phyloP scores from a whole-genome alignment of 1,139 yeast species.

The Saccharomyces hybrid region DNA sequence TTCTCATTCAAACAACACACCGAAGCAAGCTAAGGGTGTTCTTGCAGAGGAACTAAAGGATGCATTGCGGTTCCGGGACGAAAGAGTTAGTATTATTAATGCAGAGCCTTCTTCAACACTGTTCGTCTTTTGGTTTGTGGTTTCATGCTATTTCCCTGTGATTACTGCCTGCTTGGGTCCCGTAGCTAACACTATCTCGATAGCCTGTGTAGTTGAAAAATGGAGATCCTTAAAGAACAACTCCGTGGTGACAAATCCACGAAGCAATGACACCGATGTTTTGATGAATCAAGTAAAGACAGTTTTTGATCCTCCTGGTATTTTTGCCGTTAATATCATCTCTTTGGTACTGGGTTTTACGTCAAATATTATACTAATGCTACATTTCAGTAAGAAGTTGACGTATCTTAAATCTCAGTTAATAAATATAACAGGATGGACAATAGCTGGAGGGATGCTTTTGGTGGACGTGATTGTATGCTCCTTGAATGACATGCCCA shows the following conservation, averaged over 20 bases:
- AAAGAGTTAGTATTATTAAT: constrained; percentile 23
- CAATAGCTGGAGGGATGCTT: constrained; percentile 46
- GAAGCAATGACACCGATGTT: constrained; percentile 12
- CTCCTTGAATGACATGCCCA: constrained; percentile 21
- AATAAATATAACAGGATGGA: constrained; percentile 57
- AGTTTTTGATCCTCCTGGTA: constrained; percentile 36
- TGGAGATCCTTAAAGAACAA: constrained; percentile 43
- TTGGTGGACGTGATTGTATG: constrained; percentile 40
- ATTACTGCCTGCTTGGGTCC: constrained; percentile 75
- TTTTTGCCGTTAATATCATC: constrained; percentile 49
- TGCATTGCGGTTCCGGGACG: constrained; percentile 21
- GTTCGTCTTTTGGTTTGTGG: constrained; percentile 51
- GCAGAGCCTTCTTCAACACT: constrained; percentile 20
- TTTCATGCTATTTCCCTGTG: constrained; percentile 63
- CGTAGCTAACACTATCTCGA: constrained; percentile 60
- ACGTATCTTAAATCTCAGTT: constrained; percentile 52
- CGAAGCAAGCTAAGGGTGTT: neutral
- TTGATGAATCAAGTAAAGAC: neutral
- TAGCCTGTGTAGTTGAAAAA: constrained; percentile 61
- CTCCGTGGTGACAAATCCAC: constrained; percentile 18
- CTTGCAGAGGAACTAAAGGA: constrained; percentile 12
- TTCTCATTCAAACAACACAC: neutral
- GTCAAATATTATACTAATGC: constrained; percentile 56
- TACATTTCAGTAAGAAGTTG: constrained; percentile 56
- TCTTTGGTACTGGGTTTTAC: constrained; percentile 56